Conservation (phyloP, 2,329 filamentous ascomycete species). For the Alternaria longipes region DNA sequence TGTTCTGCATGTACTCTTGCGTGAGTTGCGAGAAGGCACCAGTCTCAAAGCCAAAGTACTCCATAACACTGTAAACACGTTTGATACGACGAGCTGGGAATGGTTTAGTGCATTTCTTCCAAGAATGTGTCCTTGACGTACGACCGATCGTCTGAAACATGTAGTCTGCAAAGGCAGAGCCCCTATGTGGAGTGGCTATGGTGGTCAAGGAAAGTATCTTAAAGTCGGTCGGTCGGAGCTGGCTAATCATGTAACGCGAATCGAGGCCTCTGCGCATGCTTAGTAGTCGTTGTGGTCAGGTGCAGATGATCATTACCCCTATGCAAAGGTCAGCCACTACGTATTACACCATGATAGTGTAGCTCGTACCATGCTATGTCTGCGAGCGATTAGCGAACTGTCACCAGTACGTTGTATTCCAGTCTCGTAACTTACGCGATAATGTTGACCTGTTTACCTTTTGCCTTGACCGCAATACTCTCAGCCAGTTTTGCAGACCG, state of each 20-base stretch:
- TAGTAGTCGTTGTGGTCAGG: slow-evolving; percentile 17
- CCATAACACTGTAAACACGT: slow-evolving; percentile 64
- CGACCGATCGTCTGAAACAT: slow-evolving; percentile 66
- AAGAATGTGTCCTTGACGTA: slow-evolving; percentile 47
- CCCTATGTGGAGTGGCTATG: slow-evolving; percentile 69
- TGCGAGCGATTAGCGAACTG: slow-evolving; percentile 34
- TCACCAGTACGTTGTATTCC: neutral
- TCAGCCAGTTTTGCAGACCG: slow-evolving; percentile 63
- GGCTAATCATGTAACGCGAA: slow-evolving; percentile 70
- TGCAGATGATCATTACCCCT: slow-evolving; percentile 49
- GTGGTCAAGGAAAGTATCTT: slow-evolving; percentile 77
- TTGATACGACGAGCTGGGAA: slow-evolving; percentile 57
- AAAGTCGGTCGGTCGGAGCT: slow-evolving; percentile 68
- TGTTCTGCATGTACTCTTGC: slow-evolving; percentile 64
- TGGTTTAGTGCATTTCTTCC: slow-evolving; percentile 21
- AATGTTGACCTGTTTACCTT: slow-evolving; percentile 69
- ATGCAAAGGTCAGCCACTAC: slow-evolving; percentile 28
- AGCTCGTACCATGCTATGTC: slow-evolving; percentile 64
- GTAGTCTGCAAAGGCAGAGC: slow-evolving; percentile 70
- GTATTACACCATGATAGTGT: neutral
- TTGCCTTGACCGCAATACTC: slow-evolving; percentile 62
- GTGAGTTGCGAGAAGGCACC: slow-evolving; percentile 71
- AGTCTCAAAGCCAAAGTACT: slow-evolving; percentile 64
- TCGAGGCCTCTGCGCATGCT: slow-evolving; percentile 64
- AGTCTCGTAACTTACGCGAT: slow-evolving; percentile 62